Conservation (phyloP, 2,329 filamentous ascomycete species). For the Leptoxyphium fumago region DNA sequence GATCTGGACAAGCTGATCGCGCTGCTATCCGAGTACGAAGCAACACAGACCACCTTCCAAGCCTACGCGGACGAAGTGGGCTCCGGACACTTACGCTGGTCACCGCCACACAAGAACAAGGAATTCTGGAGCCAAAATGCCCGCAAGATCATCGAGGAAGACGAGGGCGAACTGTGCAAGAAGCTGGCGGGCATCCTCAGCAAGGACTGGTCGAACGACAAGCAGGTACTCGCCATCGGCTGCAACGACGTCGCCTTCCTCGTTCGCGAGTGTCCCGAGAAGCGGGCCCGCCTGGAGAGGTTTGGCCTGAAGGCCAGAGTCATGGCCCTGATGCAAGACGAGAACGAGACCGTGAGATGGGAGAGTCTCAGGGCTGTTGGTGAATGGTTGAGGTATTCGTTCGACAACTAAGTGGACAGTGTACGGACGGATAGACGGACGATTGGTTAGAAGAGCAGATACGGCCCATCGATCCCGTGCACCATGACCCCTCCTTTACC, state of each 20-base stretch:
- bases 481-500: too few relatives aligned
- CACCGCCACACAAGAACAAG: slow-evolving; percentile 72
- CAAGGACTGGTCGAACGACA: slow-evolving; percentile 72
- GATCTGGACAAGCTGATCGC: slow-evolving; percentile 32
- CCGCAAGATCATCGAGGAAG: slow-evolving; percentile 67
- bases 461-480: too few relatives aligned
- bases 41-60: slow-evolving; percentile 52
- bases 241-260: slow-evolving; percentile 85
- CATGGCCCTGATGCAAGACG: slow-evolving; percentile 86
- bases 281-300: slow-evolving; percentile 64
- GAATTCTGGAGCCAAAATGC: slow-evolving; percentile 90
- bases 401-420: slow-evolving; percentile 28
- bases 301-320: slow-evolving; percentile 71
- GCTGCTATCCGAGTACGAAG: slow-evolving; percentile 75
- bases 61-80: slow-evolving; percentile 68
- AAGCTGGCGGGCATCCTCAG: slow-evolving; percentile 76
- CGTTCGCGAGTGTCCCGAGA: slow-evolving; percentile 81
- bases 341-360: slow-evolving; percentile 80
- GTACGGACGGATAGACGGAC: too few relatives aligned
- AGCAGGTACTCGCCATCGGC: slow-evolving; percentile 74
- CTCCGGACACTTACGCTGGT: slow-evolving; percentile 82
- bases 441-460: too few relatives aligned
- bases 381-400: slow-evolving; percentile 60
- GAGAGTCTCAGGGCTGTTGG: slow-evolving; percentile 78
- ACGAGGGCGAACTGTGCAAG: slow-evolving; percentile 63